phyloP scores from a whole-genome alignment of 164 flowering plant species.

The Aristolochia contorta region DNA sequence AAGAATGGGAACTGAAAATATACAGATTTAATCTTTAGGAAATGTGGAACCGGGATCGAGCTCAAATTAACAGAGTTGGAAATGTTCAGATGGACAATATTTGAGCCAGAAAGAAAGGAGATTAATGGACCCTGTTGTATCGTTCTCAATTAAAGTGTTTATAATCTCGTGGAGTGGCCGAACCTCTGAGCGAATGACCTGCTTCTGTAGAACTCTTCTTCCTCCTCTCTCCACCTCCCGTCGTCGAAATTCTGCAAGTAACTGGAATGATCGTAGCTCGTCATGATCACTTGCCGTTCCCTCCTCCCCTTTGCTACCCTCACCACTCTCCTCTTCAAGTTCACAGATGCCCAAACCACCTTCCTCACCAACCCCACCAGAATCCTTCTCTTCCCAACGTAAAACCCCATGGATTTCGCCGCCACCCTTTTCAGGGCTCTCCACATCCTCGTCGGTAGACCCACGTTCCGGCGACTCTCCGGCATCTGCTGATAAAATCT shows the following conservation, averaged over 20 bases:
- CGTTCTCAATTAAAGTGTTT: background rate
- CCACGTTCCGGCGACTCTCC: background rate
- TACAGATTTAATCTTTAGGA: background rate
- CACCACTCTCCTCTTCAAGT: slow-evolving; percentile 1
- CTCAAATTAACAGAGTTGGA: background rate
- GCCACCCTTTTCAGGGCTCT: slow-evolving; percentile 3
- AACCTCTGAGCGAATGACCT: slow-evolving; percentile 6
- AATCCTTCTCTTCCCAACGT: slow-evolving; percentile 3
- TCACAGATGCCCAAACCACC: slow-evolving; percentile 2
- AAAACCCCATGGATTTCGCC: slow-evolving; percentile 3
- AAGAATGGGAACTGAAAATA: background rate
- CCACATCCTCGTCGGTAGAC: slow-evolving; percentile 1
- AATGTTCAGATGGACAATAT: background rate
- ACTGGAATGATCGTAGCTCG: slow-evolving; percentile 1
- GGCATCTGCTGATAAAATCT: slow-evolving; percentile 1
- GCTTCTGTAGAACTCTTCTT: slow-evolving; percentile 4
- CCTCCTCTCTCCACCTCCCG: slow-evolving; percentile 5
- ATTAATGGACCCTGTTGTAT: background rate
- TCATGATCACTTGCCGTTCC: background rate
- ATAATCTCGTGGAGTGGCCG: background rate
- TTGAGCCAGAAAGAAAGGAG: background rate
- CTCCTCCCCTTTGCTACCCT: background rate
- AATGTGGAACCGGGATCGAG: too few species aligned
- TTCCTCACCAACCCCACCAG: slow-evolving; percentile 3
- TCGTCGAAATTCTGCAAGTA: slow-evolving; percentile 7